Conservation (phyloP, 1,284 basidiomycete species). For the Peniophora sp. region DNA sequence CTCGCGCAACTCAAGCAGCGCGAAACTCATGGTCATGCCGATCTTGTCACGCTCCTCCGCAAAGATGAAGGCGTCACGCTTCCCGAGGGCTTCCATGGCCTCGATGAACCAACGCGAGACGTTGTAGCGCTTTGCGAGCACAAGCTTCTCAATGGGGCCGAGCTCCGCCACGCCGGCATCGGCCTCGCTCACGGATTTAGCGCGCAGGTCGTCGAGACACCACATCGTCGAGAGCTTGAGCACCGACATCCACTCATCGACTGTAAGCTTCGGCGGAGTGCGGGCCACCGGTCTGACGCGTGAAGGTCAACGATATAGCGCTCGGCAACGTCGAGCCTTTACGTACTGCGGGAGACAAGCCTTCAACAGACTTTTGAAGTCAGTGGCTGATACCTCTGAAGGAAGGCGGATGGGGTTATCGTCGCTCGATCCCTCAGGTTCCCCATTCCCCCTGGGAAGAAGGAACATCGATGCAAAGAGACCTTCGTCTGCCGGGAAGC, state of each 20-base stretch:
- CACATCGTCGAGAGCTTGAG: constrained; percentile 8
- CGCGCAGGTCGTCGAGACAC: constrained; percentile 5
- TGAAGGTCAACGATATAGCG: background rate
- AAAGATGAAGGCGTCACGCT: background rate
- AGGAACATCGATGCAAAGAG: no score
- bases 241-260: constrained; percentile 6
- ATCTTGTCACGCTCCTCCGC: background rate
- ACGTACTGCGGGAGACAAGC: background rate
- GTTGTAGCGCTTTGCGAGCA: background rate
- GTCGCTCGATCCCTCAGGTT: background rate
- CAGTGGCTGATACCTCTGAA: background rate
- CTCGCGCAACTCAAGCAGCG: background rate
- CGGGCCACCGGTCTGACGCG: background rate
- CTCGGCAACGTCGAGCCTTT: no score
- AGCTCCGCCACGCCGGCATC: background rate
- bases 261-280: background rate
- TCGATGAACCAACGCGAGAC: background rate
- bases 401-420: background rate
- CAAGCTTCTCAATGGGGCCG: background rate
- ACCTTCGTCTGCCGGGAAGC: background rate
- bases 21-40: background rate
- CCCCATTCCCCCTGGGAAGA: no score
- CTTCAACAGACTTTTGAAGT: background rate
- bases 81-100: background rate
- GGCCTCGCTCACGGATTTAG: background rate